Percentiles rank a stretch among this genome's conserved stretches.
Evolutionary conservation across 257 asterid genomes (phyloP).

Genomic region (Perilla frutescens): DNA sequence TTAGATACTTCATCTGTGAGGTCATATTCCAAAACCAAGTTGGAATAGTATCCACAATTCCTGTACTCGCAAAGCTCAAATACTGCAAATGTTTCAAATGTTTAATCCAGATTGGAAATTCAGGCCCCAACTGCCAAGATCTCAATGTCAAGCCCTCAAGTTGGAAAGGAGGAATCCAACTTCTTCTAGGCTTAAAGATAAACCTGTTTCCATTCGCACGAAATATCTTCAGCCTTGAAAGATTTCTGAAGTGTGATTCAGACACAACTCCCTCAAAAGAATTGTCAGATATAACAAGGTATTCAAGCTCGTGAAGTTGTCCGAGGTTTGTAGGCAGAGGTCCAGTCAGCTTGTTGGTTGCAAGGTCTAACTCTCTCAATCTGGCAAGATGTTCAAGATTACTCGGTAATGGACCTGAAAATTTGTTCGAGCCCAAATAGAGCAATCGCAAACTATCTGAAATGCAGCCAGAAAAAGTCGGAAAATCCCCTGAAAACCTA

Average conservation of each 20-base stretch:
- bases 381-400: neutral
- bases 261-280: slow-evolving; percentile 32
- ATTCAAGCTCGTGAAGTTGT: slow-evolving; percentile 19
- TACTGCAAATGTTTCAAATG: slow-evolving; percentile 30
- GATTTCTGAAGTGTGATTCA: slow-evolving; percentile 29
- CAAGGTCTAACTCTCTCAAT: slow-evolving; percentile 25
- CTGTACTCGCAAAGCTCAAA: slow-evolving; percentile 20
- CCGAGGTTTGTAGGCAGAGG: slow-evolving; percentile 23
- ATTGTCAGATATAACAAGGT: slow-evolving; percentile 25
- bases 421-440: slow-evolving; percentile 14
- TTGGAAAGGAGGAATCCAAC: slow-evolving; percentile 44
- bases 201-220: slow-evolving; percentile 25
- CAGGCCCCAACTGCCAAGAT: slow-evolving; percentile 34
- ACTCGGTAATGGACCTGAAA: slow-evolving; percentile 23
- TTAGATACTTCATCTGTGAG: slow-evolving; percentile 20
- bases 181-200: slow-evolving; percentile 24
- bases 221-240: slow-evolving; percentile 36
- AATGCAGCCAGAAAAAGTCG: slow-evolving; percentile 18
- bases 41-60: slow-evolving; percentile 37
- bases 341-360: slow-evolving; percentile 13
- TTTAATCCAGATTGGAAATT: slow-evolving; percentile 40
- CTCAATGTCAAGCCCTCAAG: slow-evolving; percentile 32
- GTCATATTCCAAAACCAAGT: slow-evolving; percentile 38
- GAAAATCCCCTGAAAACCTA: slow-evolving; percentile 16
- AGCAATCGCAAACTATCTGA: neutral